Conservation (phyloP, 2,329 filamentous ascomycete species). For the Scleromitrula shiraiana region DNA sequence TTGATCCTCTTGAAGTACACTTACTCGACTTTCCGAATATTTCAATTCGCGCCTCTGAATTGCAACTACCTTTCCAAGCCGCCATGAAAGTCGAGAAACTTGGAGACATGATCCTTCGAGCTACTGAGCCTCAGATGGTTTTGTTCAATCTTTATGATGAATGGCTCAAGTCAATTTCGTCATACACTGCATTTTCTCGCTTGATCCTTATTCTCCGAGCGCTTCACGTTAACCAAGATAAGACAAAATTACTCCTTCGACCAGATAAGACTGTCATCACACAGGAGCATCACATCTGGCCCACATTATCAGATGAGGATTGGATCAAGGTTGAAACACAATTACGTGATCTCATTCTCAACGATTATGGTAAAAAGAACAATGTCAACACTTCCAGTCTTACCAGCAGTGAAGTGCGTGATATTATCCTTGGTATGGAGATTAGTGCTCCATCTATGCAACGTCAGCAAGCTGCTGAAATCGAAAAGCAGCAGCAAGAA, state of each 20-base stretch:
- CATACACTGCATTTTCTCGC: constrained; percentile 96
- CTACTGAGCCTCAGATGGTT: constrained; percentile 99
- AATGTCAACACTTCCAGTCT: constrained; percentile 97
- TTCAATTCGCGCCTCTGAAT: constrained; percentile 91
- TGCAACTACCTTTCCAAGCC: constrained; percentile 96
- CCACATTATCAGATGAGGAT: constrained; percentile 84
- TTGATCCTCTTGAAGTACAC: constrained; percentile 96
- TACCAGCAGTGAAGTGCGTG: constrained; percentile 92
- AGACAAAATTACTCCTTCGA: constrained; percentile 89
- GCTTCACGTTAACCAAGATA: constrained; percentile 95
- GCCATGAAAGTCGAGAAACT: constrained; percentile 99
- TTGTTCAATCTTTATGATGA: constrained; percentile 98
- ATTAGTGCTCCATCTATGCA: constrained; percentile 97
- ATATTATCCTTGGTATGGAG: constrained; percentile 99
- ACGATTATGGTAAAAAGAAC: constrained; percentile 99
- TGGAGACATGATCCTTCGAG: constrained; percentile 96
- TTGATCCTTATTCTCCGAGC: constrained; percentile 88
- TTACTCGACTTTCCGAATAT: constrained; percentile 98
- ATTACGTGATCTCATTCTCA: constrained; percentile 88
- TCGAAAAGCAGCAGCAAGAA: constrained; percentile 97
- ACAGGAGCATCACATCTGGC: constrained; percentile 98
- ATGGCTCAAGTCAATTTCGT: constrained; percentile 97
- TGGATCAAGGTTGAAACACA: constrained; percentile 99
- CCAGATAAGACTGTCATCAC: constrained; percentile 98
- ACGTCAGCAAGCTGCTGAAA: constrained; percentile 94